Percentiles rank a stretch among this genome's conserved stretches.
Conservation (phyloP, 116 monocot genomes). For the Trichopus zeylanicus region DNA sequence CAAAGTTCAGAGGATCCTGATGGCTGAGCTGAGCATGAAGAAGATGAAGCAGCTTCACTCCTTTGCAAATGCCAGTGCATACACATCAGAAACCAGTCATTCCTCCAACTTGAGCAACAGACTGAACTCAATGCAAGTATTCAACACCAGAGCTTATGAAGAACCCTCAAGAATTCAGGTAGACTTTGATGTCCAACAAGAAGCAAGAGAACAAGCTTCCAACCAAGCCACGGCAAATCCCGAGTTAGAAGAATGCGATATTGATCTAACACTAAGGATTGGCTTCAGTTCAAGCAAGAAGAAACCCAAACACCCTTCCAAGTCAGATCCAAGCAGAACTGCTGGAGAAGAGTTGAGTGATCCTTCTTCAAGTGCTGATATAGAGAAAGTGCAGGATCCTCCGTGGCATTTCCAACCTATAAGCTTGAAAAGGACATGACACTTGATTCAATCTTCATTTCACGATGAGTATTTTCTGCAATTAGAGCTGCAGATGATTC, state of each 20-base stretch:
- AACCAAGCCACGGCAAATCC: neutral
- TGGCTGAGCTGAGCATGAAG: constrained; percentile 22
- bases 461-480: neutral
- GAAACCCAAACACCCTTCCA: neutral
- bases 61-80: constrained; percentile 9
- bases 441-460: neutral
- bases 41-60: neutral
- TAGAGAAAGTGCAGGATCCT: neutral
- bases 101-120: constrained; percentile 20
- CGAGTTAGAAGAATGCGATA: constrained; percentile 20
- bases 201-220: neutral
- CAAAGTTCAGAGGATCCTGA: constrained; percentile 36
- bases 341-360: neutral
- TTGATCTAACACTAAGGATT: constrained; percentile 43
- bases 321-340: neutral
- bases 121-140: neutral
- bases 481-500: neutral
- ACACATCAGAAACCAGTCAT: constrained; percentile 31
- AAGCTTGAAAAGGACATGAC: neutral
- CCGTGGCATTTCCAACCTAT: neutral
- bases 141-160: neutral
- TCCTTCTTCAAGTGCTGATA: neutral
- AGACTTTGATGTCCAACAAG: constrained; percentile 3
- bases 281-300: constrained; percentile 8
- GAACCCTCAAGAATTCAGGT: neutral